Evolutionary conservation across 176 grass and related monocot genomes (phyloP).

Genomic region (Tuctoria greenei): DNA sequence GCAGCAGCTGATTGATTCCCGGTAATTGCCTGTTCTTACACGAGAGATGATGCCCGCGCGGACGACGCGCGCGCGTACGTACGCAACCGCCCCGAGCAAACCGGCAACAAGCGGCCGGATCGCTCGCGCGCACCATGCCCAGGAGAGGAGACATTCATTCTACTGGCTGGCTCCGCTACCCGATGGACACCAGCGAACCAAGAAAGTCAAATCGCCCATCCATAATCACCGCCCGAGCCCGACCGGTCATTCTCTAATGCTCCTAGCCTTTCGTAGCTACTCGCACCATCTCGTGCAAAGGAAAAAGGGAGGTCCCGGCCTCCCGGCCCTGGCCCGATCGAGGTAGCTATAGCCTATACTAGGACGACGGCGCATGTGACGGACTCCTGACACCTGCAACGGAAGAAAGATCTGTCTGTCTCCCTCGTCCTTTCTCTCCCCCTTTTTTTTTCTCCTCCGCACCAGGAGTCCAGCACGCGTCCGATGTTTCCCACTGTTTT

Average conservation of each 20-base stretch:
- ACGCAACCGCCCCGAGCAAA: too few species aligned
- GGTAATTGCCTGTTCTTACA: too few species aligned
- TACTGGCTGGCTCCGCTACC: not conserved
- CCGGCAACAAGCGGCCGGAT: too few species aligned
- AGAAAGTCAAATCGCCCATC: not conserved
- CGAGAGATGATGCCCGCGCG: too few species aligned
- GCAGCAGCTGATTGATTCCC: too few species aligned
- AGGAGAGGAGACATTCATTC: not conserved
- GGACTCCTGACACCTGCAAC: constrained; percentile 20
- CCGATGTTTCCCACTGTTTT: constrained; percentile 38
- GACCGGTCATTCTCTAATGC: not conserved
- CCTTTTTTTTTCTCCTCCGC: not conserved
- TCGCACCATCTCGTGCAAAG: not conserved
- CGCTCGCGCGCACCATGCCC: too few species aligned
- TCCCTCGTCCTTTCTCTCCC: not conserved
- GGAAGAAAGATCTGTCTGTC: constrained; percentile 35
- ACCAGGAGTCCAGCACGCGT: not conserved
- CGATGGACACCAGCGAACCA: not conserved
- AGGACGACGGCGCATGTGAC: constrained; percentile 27
- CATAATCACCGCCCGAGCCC: not conserved
- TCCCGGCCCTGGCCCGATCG: too few species aligned
- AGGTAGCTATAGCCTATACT: too few species aligned
- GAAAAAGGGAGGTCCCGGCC: not conserved
- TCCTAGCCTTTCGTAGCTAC: not conserved
- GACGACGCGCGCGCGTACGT: too few species aligned